Percentiles rank a stretch among this genome's conserved stretches.
Conservation (phyloP, 148 eudicot genomes). For the Camellia lanceoleosa region DNA sequence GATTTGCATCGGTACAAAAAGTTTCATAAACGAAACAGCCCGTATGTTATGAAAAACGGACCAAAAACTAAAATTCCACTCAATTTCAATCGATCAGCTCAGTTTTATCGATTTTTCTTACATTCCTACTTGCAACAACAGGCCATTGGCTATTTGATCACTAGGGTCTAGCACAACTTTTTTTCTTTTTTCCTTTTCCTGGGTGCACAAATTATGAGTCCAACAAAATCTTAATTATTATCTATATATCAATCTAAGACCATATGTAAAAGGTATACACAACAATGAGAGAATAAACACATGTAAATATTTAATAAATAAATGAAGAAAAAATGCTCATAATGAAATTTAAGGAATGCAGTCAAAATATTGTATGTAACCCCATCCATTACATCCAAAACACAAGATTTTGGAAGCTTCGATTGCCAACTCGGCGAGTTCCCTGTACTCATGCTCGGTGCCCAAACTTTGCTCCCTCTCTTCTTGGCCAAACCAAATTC, state of each 20-base stretch:
- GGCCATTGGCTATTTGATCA: too few species aligned
- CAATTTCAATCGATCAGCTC: too few species aligned
- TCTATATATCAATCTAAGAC: not conserved
- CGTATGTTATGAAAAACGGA: too few species aligned
- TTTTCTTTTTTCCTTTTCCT: too few species aligned
- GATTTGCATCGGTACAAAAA: too few species aligned
- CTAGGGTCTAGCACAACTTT: too few species aligned
- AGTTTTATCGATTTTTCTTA: too few species aligned
- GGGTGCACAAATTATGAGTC: too few species aligned
- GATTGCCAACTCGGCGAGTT: constrained; percentile 49
- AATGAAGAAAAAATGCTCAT: not conserved
- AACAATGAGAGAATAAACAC: not conserved
- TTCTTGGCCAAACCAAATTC: constrained; percentile 43
- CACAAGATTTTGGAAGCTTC: constrained; percentile 29
- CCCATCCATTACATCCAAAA: constrained; percentile 59
- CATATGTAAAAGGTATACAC: not conserved
- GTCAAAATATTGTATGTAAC: constrained; percentile 45
- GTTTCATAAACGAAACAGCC: too few species aligned
- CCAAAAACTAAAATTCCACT: too few species aligned
- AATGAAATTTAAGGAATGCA: not conserved
- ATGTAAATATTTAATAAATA: constrained; percentile 11
- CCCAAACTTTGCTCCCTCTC: constrained; percentile 37
- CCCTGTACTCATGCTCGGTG: constrained; percentile 61
- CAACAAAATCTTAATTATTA: constrained; percentile 6
- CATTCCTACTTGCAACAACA: too few species aligned